These are phyloP conservation scores for Eremothecium cymbalariae DNA, from an alignment of 1,139 yeast genomes.

Conservation along the genomic window DNA sequence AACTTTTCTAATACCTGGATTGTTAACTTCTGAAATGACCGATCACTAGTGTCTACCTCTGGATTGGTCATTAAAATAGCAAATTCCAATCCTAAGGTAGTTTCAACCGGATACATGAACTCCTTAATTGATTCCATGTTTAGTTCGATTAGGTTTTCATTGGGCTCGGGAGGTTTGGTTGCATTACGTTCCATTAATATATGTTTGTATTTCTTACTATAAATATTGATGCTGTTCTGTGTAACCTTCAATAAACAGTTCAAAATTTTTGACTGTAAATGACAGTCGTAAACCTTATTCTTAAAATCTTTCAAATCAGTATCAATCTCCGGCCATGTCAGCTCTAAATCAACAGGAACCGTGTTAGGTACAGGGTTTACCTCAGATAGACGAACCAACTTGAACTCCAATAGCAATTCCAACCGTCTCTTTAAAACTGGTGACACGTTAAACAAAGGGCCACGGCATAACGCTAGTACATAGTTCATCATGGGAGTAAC, in stretches of 20 bases:
- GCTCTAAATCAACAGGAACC: constrained; percentile 11
- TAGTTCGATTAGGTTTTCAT: constrained; percentile 26
- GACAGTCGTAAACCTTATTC: constrained; percentile 21
- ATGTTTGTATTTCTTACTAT: constrained; percentile 40
- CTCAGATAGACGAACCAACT: constrained; percentile 19
- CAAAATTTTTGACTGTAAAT: constrained; percentile 24
- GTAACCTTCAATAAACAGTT: constrained; percentile 17
- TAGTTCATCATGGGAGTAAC: constrained; percentile 28
- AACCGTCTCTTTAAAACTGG: constrained; percentile 25
- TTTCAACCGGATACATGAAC: constrained; percentile 32
- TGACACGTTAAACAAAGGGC: constrained; percentile 26
- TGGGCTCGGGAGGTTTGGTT: constrained; percentile 25
- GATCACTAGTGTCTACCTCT: constrained; percentile 22
- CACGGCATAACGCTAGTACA: constrained; percentile 25
- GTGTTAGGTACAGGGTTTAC: constrained; percentile 16
- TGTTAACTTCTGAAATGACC: constrained; percentile 25
- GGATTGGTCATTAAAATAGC: constrained; percentile 26
- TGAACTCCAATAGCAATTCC: constrained; percentile 22
- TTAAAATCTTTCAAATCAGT: constrained; percentile 12
- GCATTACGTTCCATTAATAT: constrained; percentile 37
- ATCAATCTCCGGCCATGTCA: constrained; percentile 15
- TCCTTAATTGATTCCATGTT: constrained; percentile 31
- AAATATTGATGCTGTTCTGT: constrained; percentile 40
- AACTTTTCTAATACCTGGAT: constrained; percentile 25
- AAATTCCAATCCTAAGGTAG: constrained; percentile 29